Conservation (phyloP, 2,329 filamentous ascomycete genomes). For the Pseudocercospora eumusae region DNA sequence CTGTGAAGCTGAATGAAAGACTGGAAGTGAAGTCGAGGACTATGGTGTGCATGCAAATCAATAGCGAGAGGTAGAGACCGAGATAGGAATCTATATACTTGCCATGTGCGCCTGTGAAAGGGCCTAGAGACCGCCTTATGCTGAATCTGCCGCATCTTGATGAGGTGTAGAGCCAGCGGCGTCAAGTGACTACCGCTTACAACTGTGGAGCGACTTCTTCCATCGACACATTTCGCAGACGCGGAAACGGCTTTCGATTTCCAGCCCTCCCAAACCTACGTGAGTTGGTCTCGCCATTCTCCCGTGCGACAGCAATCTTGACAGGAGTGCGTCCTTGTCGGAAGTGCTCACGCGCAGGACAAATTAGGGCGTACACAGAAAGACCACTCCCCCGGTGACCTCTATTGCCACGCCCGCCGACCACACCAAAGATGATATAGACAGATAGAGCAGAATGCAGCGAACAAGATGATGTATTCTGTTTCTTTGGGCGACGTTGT, state of each 20-base stretch:
- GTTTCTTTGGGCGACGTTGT: no score
- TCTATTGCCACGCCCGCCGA: no score
- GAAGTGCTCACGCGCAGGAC: no score
- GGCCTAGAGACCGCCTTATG: conserved; percentile 8
- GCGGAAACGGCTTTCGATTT: conserved; percentile 1
- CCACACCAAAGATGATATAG: no score
- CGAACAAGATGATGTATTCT: no score
- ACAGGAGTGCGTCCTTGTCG: neutral
- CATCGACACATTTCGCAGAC: conserved; percentile 15
- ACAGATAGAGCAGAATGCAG: no score
- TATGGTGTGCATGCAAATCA: conserved; percentile 5
- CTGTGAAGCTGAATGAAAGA: conserved; percentile 19
- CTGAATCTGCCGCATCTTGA: conserved; percentile 22
- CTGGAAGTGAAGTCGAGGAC: conserved; percentile 18
- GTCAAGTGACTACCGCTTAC: conserved; percentile 20
- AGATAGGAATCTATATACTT: conserved; percentile 19
- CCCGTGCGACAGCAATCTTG: neutral
- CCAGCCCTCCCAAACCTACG: conserved; percentile 40
- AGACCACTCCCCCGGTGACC: no score
- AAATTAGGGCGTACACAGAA: no score
- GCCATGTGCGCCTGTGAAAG: neutral
- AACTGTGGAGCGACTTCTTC: conserved; percentile 17
- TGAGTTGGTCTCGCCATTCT: conserved; percentile 35
- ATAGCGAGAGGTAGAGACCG: neutral
- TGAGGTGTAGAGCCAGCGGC: conserved; percentile 20